Evolutionary conservation across 345 rosid genomes (phyloP), one percentile per base, ranked within the genome.

Genomic region (Cardiospermum halicacabum): DNA sequence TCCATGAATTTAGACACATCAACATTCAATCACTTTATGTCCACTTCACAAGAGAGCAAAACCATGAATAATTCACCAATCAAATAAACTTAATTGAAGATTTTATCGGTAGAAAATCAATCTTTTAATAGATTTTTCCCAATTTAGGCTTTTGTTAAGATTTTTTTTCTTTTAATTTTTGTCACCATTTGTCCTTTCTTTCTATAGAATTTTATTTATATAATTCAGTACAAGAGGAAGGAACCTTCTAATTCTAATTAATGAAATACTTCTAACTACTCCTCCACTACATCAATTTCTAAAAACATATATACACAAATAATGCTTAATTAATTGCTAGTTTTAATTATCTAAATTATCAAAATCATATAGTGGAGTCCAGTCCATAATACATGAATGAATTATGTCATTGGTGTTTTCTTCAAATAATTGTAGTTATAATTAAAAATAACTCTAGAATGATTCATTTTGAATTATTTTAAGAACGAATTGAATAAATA

Each of bases 231-330:
- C 11, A 25, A 21, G n/a, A n/a, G n/a, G n/a, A n/a, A n/a, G n/a
- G 50, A 32, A 8, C 19, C 53, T 16, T 37, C 24, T 11, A n/a
- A 18, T 48, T 62, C 18, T 55, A 55, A 16, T 16, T 47, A 45
- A 19, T 64, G 53, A 5, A 64, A 26, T n/a, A n/a, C n/a, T n/a
- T 30, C 60, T 28, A 71, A 71, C 69, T 64, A 65, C 49, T 64
- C 60, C n/a, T n/a, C 74, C 74, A 69, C 72, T 69, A 50, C 15
- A 18, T 31, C 22, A 32, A 32, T 18, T 18, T 1, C 34, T 15
- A 26, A 4, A 13, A 3, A 27, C 5, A 26, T 54, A 24, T 53
- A 30, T 28, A 53, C 5, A 39, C 36, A 18, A 13, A 9, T 50
- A 28, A n/a, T n/a, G n/a, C n/a, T 36, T 5, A 8, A 45, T 42